These are phyloP conservation scores for Pseudocercospora eumusae DNA, from an alignment of 2,329 filamentous ascomycete genomes.

Conservation along the genomic window DNA sequence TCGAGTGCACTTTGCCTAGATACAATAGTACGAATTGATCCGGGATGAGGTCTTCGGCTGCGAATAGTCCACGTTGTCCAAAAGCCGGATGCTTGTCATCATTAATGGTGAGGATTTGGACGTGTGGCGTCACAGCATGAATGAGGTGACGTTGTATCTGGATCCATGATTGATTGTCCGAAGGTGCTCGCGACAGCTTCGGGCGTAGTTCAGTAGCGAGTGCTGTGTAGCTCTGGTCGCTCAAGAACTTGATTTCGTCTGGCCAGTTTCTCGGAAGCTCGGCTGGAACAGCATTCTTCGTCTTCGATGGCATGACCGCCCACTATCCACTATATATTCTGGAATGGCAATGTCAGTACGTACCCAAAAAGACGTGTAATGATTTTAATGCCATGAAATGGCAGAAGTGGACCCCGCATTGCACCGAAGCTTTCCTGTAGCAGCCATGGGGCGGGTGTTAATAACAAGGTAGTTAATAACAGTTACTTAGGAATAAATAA, in stretches of 20 bases:
- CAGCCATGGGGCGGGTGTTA: too few species aligned
- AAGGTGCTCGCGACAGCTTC: conserved; percentile 32
- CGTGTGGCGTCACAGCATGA: conserved; percentile 40
- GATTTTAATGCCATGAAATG: too few species aligned
- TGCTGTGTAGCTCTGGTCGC: conserved; percentile 37
- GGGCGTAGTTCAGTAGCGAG: conserved; percentile 32
- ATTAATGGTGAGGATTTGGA: conserved; percentile 48
- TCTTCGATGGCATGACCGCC: conserved; percentile 5
- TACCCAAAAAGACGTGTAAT: too few species aligned
- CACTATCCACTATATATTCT: too few species aligned
- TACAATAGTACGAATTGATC: conserved; percentile 54
- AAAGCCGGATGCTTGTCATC: conserved; percentile 50
- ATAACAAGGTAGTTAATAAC: too few species aligned
- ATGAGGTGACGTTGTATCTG: conserved; percentile 30
- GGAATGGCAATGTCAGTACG: background rate
- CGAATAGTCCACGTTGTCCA: conserved; percentile 53
- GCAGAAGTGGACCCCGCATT: background rate
- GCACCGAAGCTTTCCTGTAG: background rate
- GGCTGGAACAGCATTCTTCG: background rate
- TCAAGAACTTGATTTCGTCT: conserved; percentile 35
- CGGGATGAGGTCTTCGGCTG: conserved; percentile 48
- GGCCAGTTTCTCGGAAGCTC: conserved; percentile 38
- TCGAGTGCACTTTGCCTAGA: conserved; percentile 52
- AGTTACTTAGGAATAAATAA: too few species aligned
- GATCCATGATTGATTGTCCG: conserved; percentile 30